Evolutionary conservation across 2,329 filamentous ascomycete species (phyloP), one percentile per base, ranked within the genome.

Genomic region (Penicillium aurantiogriseum): DNA sequence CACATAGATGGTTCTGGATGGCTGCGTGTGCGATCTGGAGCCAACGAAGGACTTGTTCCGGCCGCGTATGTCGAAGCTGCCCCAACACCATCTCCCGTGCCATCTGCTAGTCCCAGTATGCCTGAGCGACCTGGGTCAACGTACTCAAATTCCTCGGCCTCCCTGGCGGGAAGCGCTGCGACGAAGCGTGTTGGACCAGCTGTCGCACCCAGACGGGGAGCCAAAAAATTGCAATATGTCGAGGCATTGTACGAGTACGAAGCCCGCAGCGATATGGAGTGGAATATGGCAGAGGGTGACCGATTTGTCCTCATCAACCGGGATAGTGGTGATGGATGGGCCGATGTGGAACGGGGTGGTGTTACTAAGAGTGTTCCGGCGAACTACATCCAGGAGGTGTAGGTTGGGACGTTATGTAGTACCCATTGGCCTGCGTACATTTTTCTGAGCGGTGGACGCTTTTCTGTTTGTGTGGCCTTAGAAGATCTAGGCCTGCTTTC

Each of bases 251-350:
- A 97, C 73, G 91, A 94, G 50, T 99, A 99, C 73, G 82, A 87
- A 51, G 91, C 93, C 19, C 88, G 91, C 67, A 92, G 87, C 64
- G 91, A 95, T 6, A 84, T 86, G 8, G 94, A 99, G 76, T 92
- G 93, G 74, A 91, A 83, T 69, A 99, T 99, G 91, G 73, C 74
- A 0, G 93, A 96, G 75, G 94, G 94, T 0, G 94, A 99, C 76
- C 84, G 87, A 51, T 95, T 99, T 69, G 92, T 99, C 39, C 80
- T 99, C 33, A 86, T 97, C 60, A 92, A 88, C 68, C 87, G 90
- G 56, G 93, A 97, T 71, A 84, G 87, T 0, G 94, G 94, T 1
- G 94, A 97, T 77, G 94, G 94, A 0, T 99, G 94, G 94, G 91
- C 88, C 29, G 94, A 97, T 78, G 94, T 99, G 19, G 94, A 97